Evolutionary conservation across 2,329 filamentous ascomycete species (phyloP).

Genomic region (Fusarium nematophilum): DNA sequence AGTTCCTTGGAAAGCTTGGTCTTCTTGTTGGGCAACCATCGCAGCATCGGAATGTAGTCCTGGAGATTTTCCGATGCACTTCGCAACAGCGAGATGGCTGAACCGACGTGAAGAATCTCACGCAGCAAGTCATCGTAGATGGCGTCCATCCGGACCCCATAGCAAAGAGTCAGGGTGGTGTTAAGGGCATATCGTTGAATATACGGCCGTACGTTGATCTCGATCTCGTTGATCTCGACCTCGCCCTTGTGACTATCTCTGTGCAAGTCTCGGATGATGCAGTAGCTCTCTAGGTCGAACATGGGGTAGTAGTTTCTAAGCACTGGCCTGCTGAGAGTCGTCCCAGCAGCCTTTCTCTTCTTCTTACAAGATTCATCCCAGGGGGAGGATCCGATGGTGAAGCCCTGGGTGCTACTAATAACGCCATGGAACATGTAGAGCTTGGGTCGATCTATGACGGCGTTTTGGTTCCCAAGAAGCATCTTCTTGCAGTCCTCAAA

Average conservation of each 20-base stretch:
- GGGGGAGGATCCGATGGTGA: no score
- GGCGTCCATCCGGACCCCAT: slow-evolving; percentile 65
- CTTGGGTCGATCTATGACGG: no score
- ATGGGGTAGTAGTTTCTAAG: slow-evolving; percentile 62
- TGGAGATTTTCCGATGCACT: slow-evolving; percentile 64
- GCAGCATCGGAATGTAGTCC: slow-evolving; percentile 62
- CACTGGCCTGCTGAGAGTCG: slow-evolving; percentile 57
- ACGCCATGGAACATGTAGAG: no score
- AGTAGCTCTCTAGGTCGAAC: slow-evolving; percentile 65
- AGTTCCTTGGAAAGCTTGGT: slow-evolving; percentile 60
- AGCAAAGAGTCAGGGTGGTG: slow-evolving; percentile 65
- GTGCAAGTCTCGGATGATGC: slow-evolving; percentile 60
- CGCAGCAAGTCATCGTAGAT: slow-evolving; percentile 63
- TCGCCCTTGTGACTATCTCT: slow-evolving; percentile 55
- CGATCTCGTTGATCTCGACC: slow-evolving; percentile 55
- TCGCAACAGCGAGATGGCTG: slow-evolving; percentile 61
- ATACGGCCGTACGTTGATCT: slow-evolving; percentile 61
- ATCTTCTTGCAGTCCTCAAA: slow-evolving; percentile 61
- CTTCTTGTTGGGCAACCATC: slow-evolving; percentile 65
- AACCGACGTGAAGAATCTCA: slow-evolving; percentile 64
- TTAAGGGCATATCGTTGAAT: slow-evolving; percentile 65
- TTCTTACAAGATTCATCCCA: slow-evolving; percentile 56
- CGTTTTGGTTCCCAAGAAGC: no score
- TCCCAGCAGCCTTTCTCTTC: slow-evolving; percentile 62
- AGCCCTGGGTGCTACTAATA: no score